Percentiles rank a stretch among this genome's conserved stretches.
Conservation (phyloP, 1,139 yeast species). For the Torulaspora globosa region DNA sequence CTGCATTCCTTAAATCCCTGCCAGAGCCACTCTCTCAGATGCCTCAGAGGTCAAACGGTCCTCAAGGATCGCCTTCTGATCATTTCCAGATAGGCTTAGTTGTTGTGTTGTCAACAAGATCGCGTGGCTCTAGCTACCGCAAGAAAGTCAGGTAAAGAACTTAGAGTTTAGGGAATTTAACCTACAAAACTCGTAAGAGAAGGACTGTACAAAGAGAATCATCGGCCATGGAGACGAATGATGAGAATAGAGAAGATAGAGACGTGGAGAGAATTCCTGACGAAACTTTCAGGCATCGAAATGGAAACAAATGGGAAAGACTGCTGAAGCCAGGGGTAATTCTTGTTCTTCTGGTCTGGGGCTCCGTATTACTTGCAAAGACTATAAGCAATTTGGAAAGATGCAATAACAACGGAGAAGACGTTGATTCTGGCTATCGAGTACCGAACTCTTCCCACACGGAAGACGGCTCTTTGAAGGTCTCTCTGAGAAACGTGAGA, state of each 20-base stretch:
- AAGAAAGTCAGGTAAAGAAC: not conserved
- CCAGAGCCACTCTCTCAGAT: not conserved
- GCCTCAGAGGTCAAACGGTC: not conserved
- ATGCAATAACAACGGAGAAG: conserved; percentile 2
- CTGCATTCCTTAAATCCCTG: not conserved
- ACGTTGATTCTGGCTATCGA: conserved; percentile 7
- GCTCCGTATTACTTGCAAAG: conserved; percentile 22
- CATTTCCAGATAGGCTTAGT: no score
- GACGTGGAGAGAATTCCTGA: conserved; percentile 15
- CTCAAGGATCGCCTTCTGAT: not conserved
- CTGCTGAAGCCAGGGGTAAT: conserved; percentile 21
- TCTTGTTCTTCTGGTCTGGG: conserved; percentile 28
- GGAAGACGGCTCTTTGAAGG: conserved; percentile 25
- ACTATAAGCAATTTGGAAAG: conserved; percentile 8
- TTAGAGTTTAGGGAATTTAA: not conserved
- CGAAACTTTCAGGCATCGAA: conserved; percentile 11
- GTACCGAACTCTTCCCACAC: conserved; percentile 21
- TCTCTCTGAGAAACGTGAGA: conserved; percentile 43
- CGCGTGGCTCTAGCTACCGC: not conserved
- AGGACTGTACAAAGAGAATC: not conserved
- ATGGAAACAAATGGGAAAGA: conserved; percentile 15
- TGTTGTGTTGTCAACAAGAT: not conserved
- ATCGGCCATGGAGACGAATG: conserved; percentile 2
- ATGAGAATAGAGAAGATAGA: not conserved
- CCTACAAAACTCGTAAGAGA: not conserved